These are phyloP conservation scores for Fusarium goolgardi DNA, from an alignment of 2,329 filamentous ascomycete species.

Conservation along the genomic window DNA sequence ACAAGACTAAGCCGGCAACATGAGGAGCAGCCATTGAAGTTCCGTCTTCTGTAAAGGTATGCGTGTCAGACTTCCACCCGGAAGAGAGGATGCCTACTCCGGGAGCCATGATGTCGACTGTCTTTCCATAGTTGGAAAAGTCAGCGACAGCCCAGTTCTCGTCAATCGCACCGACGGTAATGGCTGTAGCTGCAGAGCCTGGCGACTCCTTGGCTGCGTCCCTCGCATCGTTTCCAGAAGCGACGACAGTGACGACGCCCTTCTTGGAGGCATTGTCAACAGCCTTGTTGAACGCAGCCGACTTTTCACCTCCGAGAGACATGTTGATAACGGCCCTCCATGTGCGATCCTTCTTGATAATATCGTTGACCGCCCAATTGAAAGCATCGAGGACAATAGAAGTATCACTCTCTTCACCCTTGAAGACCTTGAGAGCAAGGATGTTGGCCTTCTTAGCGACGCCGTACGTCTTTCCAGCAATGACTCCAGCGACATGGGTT, in stretches of 20 bases:
- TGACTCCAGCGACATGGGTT: constrained; percentile 36
- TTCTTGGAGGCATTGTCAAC: constrained; percentile 40
- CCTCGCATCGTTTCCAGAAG: constrained; percentile 41
- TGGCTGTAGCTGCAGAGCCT: constrained; percentile 39
- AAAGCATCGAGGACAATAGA: constrained; percentile 49
- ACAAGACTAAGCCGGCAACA: constrained; percentile 63
- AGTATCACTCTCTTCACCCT: constrained; percentile 29
- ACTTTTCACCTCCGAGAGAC: constrained; percentile 52
- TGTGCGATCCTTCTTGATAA: constrained; percentile 44
- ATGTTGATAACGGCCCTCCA: constrained; percentile 57
- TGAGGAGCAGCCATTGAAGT: constrained; percentile 67
- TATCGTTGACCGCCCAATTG: constrained; percentile 53
- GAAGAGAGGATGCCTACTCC: constrained; percentile 57
- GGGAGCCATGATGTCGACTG: constrained; percentile 60
- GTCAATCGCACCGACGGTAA: constrained; percentile 50
- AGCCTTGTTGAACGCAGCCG: constrained; percentile 24
- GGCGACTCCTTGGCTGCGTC: constrained; percentile 37
- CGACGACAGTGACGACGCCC: constrained; percentile 55
- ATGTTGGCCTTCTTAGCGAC: constrained; percentile 56
- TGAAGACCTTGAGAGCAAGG: constrained; percentile 58
- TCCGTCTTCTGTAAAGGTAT: constrained; percentile 52
- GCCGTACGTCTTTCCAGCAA: constrained; percentile 42
- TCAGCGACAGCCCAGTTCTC: constrained; percentile 49
- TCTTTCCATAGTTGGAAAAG: constrained; percentile 60
- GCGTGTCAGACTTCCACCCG: constrained; percentile 49